Evolutionary conservation across 1,284 basidiomycete genomes (phyloP), one percentile per base, ranked within the genome.

Genomic region (Fomitopsis palustris): DNA sequence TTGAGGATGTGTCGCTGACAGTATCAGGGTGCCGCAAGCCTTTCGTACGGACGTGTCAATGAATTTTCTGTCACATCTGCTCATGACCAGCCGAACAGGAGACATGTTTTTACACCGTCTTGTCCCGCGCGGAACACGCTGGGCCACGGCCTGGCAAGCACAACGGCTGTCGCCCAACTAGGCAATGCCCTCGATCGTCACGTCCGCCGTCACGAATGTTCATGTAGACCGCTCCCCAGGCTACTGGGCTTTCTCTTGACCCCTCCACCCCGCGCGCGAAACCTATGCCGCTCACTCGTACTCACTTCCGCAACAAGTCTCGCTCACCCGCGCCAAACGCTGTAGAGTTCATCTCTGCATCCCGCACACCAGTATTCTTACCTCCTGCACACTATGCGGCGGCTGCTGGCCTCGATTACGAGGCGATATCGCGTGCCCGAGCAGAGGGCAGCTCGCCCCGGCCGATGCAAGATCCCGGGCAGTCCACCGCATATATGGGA

Each of bases 311-410:
- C 14, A 64, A 49, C 53, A 68, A 67, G 39, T 67, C 67, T 12
- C 64, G 65, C n/a, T 67, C 65, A n/a, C 64, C 64, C 16, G 65
- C 67, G 39, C 62, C 65, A 6, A 53, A 53, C 43, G 39, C 60
- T n/a, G 19, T 41, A 10, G 16, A 57, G 7, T 54, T 45, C 29
- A 38, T 57, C 21, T 33, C 56, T 49, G 23, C 58, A 23, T 61
- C 63, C 54, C 66, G 66, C 33, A 70, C 72, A 21, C 75, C 74
- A 2, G 67, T 69, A 0, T 88, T 84, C 64, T 71, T 82, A 17
- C 86, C 86, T 8, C 86, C 86, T 0, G 82, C 86, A 31, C 79
- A 86, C 63, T 88, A 86, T 69, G 86, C 86, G 21, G 82, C 82
- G 2, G 86, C 85, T 1, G 85, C 80, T 3, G 83, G 82, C 2